Base-by-base conservation (phyloP, 2,329 filamentous ascomycete genomes). In the Ophiognomonia clavigignenti-juglandacearum region DNA sequence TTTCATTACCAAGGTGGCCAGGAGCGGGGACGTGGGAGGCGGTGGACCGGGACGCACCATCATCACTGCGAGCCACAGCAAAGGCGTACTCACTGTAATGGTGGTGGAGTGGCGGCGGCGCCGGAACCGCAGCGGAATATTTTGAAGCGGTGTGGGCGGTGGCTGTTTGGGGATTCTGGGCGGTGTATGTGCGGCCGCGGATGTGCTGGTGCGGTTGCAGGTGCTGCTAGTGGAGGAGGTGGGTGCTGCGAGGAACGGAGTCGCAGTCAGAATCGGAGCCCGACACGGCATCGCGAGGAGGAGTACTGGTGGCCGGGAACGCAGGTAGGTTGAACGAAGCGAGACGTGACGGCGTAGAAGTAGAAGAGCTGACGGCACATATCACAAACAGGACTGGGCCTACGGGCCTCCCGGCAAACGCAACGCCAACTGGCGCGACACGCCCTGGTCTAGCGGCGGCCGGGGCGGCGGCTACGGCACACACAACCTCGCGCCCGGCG, bases 231-330 rank as follows among this genome's bases (percentile, higher is more conserved):
- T n/a, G 11, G n/a, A 31, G 29, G 11, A 31, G 6, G 14, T n/a
- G 16, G 18, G 9, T 20, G 9, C 16, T 36, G 22, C 18, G 27
- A n/a, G 2, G 29, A 36, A 13, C 9, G 22, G 11, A 22, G 37
- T 5, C 22, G 22, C 13, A 35, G n/a, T 43, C 41, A 6, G 20
- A 24, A 23, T 7, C n/a, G 16, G n/a, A 48, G 40, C 14, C 48
- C 48, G 37, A 51, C 22, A 13, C 29, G 38, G 26, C 48, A 48
- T 16, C 45, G 38, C 13, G 48, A 48, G 37, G 44, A 47, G 34
- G 40, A 51, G 26, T 44, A 48, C 24, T 48, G 48, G 48, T 45
- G 48, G 2, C 45, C 37, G 4, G 36, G 32, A 23, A 36, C 41
- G 22, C 41, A 36, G 4, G 41, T 43, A 36, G 11, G 41, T 43